A percentile compares a stretch with the other conserved stretches of the same genome.
Evolutionary conservation across 257 asterid species (phyloP).

Genomic region (Scutellaria minor): DNA sequence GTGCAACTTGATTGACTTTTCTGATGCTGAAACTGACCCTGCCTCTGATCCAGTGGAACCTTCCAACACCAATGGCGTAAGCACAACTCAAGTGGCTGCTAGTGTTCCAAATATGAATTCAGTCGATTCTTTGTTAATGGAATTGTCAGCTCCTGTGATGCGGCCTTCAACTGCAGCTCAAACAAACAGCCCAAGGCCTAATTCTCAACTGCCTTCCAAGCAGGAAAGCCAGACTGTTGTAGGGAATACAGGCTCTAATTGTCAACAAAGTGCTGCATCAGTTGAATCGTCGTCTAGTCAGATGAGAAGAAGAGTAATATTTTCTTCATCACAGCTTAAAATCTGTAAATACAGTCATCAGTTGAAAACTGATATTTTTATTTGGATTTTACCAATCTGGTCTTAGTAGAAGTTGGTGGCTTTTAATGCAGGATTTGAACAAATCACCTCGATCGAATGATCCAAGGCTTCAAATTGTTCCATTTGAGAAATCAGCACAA

Average conservation of each 20-base stretch:
- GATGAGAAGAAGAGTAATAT: constrained; percentile 35
- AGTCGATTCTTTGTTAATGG: constrained; percentile 62
- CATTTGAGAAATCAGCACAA: constrained; percentile 46
- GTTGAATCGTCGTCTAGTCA: constrained; percentile 41
- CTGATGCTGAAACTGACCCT: constrained; percentile 52
- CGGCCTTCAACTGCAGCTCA: constrained; percentile 38
- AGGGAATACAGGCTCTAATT: constrained; percentile 27
- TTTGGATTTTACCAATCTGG: constrained; percentile 3
- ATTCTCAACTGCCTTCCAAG: constrained; percentile 8
- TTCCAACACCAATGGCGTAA: constrained; percentile 29
- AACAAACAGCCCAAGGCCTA: constrained; percentile 32
- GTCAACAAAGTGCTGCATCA: constrained; percentile 39
- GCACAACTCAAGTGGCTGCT: constrained; percentile 41
- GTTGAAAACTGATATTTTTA: no score
- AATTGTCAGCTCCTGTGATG: constrained; percentile 45
- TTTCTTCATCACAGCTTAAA: neutral
- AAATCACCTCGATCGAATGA: constrained; percentile 36
- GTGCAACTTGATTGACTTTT: constrained; percentile 74
- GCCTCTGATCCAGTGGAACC: constrained; percentile 33
- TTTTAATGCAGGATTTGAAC: constrained; percentile 44
- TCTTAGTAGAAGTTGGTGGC: neutral
- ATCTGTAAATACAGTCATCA: no score
- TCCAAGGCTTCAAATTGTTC: constrained; percentile 38
- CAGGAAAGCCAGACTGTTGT: constrained; percentile 34
- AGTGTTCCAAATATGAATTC: constrained; percentile 40